Percentiles rank a stretch among this genome's conserved stretches.
Evolutionary conservation across 768 basidiomycete species (phyloP).

Genomic region (Auricularia auricula-judae): DNA sequence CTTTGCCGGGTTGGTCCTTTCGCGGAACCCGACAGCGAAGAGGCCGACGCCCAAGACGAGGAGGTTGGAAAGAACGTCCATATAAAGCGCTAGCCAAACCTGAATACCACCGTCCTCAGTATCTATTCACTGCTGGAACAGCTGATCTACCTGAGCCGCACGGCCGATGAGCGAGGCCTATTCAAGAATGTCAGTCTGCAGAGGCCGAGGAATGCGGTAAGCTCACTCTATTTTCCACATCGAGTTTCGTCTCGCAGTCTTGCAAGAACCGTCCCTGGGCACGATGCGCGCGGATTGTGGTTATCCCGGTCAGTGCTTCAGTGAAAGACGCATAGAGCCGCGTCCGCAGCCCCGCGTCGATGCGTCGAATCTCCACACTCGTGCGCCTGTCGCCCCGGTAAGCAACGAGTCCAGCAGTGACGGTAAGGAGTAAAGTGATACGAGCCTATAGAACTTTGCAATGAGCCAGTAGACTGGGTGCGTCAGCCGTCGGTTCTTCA

Average conservation of each 20-base stretch:
- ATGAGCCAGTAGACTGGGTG: neutral
- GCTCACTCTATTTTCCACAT: slow-evolving; percentile 51
- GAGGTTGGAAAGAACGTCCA: slow-evolving; percentile 59
- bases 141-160: neutral
- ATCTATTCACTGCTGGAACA: neutral
- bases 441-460: neutral
- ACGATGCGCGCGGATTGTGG: slow-evolving; percentile 51
- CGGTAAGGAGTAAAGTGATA: neutral
- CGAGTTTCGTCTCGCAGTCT: slow-evolving; percentile 41
- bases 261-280: slow-evolving; percentile 31
- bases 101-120: neutral
- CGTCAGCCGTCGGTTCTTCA: no score
- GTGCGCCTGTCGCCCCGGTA: neutral
- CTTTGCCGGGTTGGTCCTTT: slow-evolving; percentile 44
- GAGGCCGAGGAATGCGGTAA: slow-evolving; percentile 13
- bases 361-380: neutral
- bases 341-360: neutral
- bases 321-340: slow-evolving; percentile 1
- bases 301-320: slow-evolving; percentile 54
- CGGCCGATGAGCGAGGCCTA: neutral
- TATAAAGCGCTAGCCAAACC: slow-evolving; percentile 44
- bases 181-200: neutral
- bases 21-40: slow-evolving; percentile 53
- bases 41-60: slow-evolving; percentile 58
- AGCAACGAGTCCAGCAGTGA: no score